Percentiles rank a stretch among this genome's conserved stretches.
phyloP scores from a whole-genome alignment of 2,329 filamentous ascomycete species.

The Aureobasidium namibiae region DNA sequence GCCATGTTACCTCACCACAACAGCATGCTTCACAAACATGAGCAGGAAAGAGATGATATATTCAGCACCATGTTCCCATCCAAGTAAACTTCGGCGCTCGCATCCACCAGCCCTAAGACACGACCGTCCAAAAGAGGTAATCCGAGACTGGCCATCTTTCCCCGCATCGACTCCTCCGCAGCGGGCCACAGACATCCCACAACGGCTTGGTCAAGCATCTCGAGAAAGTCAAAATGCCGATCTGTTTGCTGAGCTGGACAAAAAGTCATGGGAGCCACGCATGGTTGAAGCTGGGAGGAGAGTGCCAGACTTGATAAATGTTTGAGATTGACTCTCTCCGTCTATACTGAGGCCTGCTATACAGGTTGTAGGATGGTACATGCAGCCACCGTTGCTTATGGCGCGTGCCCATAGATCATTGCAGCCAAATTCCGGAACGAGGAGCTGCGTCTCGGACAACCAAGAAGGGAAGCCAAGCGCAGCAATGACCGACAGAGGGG shows the following conservation, averaged over 20 bases:
- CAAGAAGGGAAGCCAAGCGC: slow-evolving; percentile 1
- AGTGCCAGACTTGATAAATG: no score
- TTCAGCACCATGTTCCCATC: background rate
- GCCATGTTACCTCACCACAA: background rate
- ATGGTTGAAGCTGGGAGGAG: background rate
- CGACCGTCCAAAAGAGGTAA: background rate
- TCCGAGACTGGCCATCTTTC: background rate
- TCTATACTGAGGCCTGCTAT: background rate
- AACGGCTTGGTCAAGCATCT: background rate
- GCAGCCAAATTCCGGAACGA: background rate
- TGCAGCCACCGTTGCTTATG: background rate
- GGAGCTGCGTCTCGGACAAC: slow-evolving; percentile 3
- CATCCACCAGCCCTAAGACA: background rate
- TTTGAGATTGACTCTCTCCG: no score
- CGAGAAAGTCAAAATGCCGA: background rate
- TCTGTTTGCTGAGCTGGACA: background rate
- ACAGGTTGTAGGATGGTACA: background rate
- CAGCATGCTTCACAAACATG: background rate
- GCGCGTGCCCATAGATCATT: background rate
- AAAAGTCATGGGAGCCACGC: background rate
- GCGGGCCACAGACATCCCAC: background rate
- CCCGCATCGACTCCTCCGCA: background rate
- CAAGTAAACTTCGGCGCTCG: background rate
- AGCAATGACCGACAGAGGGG: background rate
- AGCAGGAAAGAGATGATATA: background rate